Evolutionary conservation across 2,329 filamentous ascomycete species (phyloP).

Genomic region (Diaporthe sp.): DNA sequence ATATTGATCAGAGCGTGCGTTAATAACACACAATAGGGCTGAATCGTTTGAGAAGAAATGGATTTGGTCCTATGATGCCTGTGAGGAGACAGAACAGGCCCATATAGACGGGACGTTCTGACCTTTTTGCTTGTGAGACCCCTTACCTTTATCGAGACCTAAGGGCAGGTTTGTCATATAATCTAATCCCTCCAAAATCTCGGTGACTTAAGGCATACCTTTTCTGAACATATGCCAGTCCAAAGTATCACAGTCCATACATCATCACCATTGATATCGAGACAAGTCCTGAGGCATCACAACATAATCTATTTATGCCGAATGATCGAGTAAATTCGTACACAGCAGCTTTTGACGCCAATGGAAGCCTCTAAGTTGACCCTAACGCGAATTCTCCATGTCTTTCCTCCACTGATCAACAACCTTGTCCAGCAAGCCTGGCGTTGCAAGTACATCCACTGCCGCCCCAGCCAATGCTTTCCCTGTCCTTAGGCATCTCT

Average conservation of each 20-base stretch:
- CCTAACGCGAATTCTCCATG: constrained; percentile 37
- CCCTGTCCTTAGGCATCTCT: constrained; percentile 58
- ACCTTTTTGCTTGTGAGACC: background rate
- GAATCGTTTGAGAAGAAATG: background rate
- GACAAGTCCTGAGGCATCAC: no score
- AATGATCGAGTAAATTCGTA: no score
- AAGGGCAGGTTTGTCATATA: background rate
- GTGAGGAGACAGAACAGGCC: background rate
- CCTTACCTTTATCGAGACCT: background rate
- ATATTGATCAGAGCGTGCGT: background rate
- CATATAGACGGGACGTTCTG: background rate
- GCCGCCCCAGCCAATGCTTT: constrained; percentile 63
- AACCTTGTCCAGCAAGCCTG: constrained; percentile 57
- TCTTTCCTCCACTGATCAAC: constrained; percentile 54
- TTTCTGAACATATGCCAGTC: no score
- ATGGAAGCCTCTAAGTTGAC: background rate
- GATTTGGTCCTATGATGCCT: background rate
- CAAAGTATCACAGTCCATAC: no score
- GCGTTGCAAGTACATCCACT: constrained; percentile 58
- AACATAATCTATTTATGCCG: no score
- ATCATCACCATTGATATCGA: no score
- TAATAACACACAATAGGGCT: background rate
- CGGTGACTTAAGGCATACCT: no score
- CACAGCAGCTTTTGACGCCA: background rate
- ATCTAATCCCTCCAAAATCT: no score